These are phyloP conservation scores for Saturnispora besseyi DNA, from an alignment of 805 yeast species.

Conservation along the genomic window DNA sequence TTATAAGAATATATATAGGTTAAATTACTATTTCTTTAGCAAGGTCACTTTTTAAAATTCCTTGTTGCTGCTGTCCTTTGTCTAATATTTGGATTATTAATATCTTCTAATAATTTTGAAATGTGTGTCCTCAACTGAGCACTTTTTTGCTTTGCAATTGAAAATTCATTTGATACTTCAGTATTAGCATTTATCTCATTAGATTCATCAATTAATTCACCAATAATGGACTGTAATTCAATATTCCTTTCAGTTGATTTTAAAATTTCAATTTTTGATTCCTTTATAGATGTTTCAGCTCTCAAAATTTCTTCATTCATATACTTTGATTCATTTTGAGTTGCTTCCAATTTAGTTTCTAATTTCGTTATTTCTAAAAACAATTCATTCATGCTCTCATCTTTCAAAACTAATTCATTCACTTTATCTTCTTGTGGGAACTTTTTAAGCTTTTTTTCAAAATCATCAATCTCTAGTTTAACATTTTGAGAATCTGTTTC, in stretches of 20 bases:
- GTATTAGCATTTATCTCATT: not conserved
- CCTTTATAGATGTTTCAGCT: conserved; percentile 41
- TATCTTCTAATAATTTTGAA: conserved; percentile 1
- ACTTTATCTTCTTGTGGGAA: conserved; percentile 10
- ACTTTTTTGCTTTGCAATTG: not conserved
- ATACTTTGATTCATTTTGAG: conserved; percentile 52
- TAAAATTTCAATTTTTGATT: conserved; percentile 30
- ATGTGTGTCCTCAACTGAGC: not conserved
- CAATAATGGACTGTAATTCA: conserved; percentile 10
- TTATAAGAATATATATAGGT: too few relatives aligned
- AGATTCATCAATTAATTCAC: conserved; percentile 9
- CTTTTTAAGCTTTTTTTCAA: not conserved
- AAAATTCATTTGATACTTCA: not conserved
- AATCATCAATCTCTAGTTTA: conserved; percentile 13
- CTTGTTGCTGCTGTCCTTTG: conserved; percentile 7
- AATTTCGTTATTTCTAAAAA: conserved; percentile 37
- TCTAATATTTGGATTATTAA: conserved; percentile 7
- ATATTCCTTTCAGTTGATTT: conserved; percentile 7
- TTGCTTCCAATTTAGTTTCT: conserved; percentile 37
- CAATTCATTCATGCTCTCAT: conserved; percentile 36
- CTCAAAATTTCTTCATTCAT: conserved; percentile 50
- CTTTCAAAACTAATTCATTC: conserved; percentile 28
- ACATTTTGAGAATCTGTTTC: conserved; percentile 11
- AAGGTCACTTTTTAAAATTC: not conserved
- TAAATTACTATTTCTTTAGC: too few relatives aligned